Evolutionary conservation across 1,284 basidiomycete genomes (phyloP), one percentile per base, ranked within the genome.

Genomic region (Fomitiporia mediterranea): DNA sequence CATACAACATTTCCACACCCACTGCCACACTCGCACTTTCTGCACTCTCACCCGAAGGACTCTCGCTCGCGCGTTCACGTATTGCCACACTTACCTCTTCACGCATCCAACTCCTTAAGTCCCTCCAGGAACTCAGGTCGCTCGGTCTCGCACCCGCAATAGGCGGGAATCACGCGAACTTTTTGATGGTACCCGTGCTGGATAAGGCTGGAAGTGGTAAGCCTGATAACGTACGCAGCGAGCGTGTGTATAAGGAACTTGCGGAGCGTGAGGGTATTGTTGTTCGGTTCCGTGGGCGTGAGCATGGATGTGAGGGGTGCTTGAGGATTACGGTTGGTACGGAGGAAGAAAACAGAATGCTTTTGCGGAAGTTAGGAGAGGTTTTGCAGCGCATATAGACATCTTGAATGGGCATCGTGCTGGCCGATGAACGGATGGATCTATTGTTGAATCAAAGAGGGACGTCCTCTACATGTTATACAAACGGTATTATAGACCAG

Each of bases 1-100:
- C 96, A 0, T 99, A 99, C 78, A 98, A 98, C 71, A 87, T 99
- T 63, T 96, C 94, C 11, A 82, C 89, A 0, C 94, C 94, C 0
- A 93, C 94, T 2, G 92, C 96, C 5, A 76, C 83, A 47, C 82
- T 98, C 28, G 94, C 94, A 0, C 73, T 88, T 11, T 79, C 89
- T 8, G 93, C 96, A 15, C 79, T 93, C 34, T 83, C 88, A 0
- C 75, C 83, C 0, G 66, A 72, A 11, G 86, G 91, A 4, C 65
- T 97, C 11, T 66, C 69, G 0, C 65, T 71, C 15, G 94, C 94
- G 88, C 78, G 75, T n/a, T 53, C 64, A 27, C 91, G 92, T 64
- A 77, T 89, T 2, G 60, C 72, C 9, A 78, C 74, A 0, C 79
- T 96, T 32, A 75, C 84, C 58, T 63, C 72, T 0, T 84, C 82